Evolutionary conservation across 371 early-diverging fungal genomes (phyloP), one percentile per base, ranked within the genome.

Genomic region (Astathelohania contejeani): DNA sequence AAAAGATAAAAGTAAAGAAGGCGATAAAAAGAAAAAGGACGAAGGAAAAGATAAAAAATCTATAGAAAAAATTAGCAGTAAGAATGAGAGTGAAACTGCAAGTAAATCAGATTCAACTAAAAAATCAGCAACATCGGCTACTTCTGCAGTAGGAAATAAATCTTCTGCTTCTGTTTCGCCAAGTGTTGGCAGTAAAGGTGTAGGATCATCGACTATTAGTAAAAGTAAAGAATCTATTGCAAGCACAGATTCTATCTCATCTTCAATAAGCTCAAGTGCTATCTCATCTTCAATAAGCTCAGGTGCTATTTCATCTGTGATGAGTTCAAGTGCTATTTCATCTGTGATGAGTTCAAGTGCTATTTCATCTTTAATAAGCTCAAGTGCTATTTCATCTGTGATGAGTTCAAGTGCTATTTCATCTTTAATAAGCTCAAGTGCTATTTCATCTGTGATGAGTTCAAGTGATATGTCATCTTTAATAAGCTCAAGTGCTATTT

Each of bases 1-100:
- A 26, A 14, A 55, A 16, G 47, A 58, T 23, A 46, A 58, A 16
- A 53, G 50, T 20, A 39, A 53, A 18, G 40, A 32, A 20, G 27
- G 28, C 23, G 46, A 37, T 26, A 20, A 55, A 46, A 32, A 56
- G 14, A 53, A 57, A 23, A 23, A 40, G 3, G n/a, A 43, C 12
- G 0, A 58, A 35, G 48, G 14, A 6, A 53, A 53, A 12, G 24
- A 23, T 27, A 35, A 44, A 35, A 40, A 53, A 19, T 38, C 43
- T 22, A 26, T 53, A 25, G 40, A 49, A 0, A 43, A 63, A 46
- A 38, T 35, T 10, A 35, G 32, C 12, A 22, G 27, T 22, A 24
- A 62, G 14, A 23, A 51, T 16, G 32, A 47, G 1, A 12, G n/a
- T 4, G 20, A 53, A 40, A 52, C 56, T 18, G 24, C 52, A 25